phyloP scores from a whole-genome alignment of 345 rosid species.

The Lepidium aucheri region DNA sequence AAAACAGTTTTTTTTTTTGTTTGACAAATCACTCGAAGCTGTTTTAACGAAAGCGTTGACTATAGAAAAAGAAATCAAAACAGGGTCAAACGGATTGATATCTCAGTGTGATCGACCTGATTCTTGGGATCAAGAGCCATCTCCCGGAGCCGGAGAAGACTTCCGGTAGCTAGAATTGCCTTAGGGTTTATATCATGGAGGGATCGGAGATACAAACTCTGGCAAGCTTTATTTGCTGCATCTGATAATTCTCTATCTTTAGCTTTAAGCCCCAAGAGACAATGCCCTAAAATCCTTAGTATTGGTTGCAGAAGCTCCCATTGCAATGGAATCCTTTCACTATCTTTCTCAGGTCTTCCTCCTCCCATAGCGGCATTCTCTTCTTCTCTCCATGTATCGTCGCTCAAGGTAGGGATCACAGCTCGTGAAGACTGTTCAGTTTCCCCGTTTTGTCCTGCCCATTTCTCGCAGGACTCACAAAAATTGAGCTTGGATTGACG shows the following conservation, averaged over 20 bases:
- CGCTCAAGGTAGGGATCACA: slow-evolving; percentile 1
- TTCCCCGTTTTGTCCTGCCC: slow-evolving; percentile 50
- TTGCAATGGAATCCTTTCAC: slow-evolving; percentile 42
- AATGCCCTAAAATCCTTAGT: slow-evolving; percentile 68
- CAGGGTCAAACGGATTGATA: slow-evolving; percentile 17
- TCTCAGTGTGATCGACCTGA: slow-evolving; percentile 50
- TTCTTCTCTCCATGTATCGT: background rate
- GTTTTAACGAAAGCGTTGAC: background rate
- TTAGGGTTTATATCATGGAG: slow-evolving; percentile 61
- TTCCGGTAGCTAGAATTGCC: slow-evolving; percentile 63
- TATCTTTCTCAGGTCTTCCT: slow-evolving; percentile 1
- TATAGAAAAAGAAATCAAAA: background rate
- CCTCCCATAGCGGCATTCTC: background rate
- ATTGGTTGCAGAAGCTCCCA: slow-evolving; percentile 84
- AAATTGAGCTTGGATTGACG: slow-evolving; percentile 58
- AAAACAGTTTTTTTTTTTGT: background rate
- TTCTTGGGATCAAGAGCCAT: slow-evolving; percentile 37
- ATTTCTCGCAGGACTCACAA: slow-evolving; percentile 55
- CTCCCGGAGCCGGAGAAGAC: slow-evolving; percentile 50
- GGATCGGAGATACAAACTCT: slow-evolving; percentile 49
- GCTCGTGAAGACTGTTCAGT: slow-evolving; percentile 9
- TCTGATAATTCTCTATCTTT: slow-evolving; percentile 30
- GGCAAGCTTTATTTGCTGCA: slow-evolving; percentile 42
- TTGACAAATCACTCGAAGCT: background rate
- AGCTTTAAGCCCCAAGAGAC: slow-evolving; percentile 39